Evolutionary conservation across 2,329 filamentous ascomycete genomes (phyloP), one percentile per base, ranked within the genome.

Genomic region (Ceratocystis colombiana): DNA sequence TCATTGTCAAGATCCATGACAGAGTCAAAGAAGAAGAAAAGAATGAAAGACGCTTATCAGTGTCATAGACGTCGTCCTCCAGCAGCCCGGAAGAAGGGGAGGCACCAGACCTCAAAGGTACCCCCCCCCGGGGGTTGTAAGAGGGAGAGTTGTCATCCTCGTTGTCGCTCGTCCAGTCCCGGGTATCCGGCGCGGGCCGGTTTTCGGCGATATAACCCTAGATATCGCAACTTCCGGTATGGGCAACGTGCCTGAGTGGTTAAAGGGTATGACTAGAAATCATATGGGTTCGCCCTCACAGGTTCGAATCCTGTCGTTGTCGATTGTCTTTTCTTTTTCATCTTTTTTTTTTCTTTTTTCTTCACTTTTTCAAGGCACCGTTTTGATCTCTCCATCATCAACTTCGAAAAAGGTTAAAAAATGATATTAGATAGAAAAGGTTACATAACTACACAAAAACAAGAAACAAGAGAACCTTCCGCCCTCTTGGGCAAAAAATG

Each of bases 231-330:
- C 6, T 22, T 12, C n/a, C 10, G 8, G 45, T 22, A 15, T 44
- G 62, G 37, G 66, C 66, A 67, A 64, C 66, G 66, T 67, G 66
- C 66, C 61, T 64, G 66, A 67, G 66, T 67, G 66, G 66, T 67
- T 67, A 67, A 67, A 64, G 66, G 66, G 66, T 67, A 64, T 64
- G 66, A 67, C 66, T 64, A 67, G 66, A 67, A 67, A 67, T 67
- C 66, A 64, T 64, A 64, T 67, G 66, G 66, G 50, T 67, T 67
- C 66, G 66, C 41, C 66, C 62, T 61, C 66, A 67, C 62, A 64
- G 50, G 66, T 67, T 67, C 66, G 66, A 67, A 64, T 67, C 66
- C 61, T 67, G 61, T 67, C 61, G 62, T 64, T 67, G 61, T 67
- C 66, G 61, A 8, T n/a, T 44, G 10, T 10, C 17, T 44, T 61